Base-by-base conservation (phyloP, 2,329 filamentous ascomycete species). In the Orbilia blumenaviensis region DNA sequence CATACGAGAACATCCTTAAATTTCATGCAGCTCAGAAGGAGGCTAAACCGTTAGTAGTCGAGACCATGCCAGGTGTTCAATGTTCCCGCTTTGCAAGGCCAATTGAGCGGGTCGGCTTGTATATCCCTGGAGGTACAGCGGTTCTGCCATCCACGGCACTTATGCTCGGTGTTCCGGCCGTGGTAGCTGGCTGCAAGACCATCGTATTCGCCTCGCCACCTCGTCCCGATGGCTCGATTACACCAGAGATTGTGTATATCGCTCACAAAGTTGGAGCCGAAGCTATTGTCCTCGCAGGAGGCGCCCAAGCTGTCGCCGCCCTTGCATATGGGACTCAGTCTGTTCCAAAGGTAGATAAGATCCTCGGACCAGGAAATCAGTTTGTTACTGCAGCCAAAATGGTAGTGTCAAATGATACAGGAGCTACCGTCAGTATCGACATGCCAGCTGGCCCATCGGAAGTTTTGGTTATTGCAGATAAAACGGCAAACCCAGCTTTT, bases 361-460 rank as follows among this genome's bases (percentile, higher is more conserved):
- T 99, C 80, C 89, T 98, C 10, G 95, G 95, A 0, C 95, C 95
- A 1, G 95, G 95, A 36, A 99, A 99, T 84, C 95, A 98, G 83
- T 99, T 98, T 82, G 95, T 99, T 42, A 99, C 95, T 0, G 95
- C 95, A 0, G 95, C 92, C 62, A 99, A 99, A 88, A 99, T 99
- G 95, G 88, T 94, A 80, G 95, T 99, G 46, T 92, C 91, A 83
- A 99, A 99, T 83, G 95, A 99, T 82, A 98, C 95, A 48, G 96
- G 93, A 75, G 95, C 95, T 10, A 92, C 92, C 21, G 94, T 97
- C 42, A 91, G 93, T 83, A 99, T 99, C 81, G 95, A 99, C 82
- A 99, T 99, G 95, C 95, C 95, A 9, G 95, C 95, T 36, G 95
- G 95, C 0, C 95, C 95, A 0, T 97, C 93, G 36, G 95, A 99